Percentiles rank a stretch among this genome's conserved stretches.
Conservation (phyloP, 148 eudicot species). For the Fagopyrum tataricum region DNA sequence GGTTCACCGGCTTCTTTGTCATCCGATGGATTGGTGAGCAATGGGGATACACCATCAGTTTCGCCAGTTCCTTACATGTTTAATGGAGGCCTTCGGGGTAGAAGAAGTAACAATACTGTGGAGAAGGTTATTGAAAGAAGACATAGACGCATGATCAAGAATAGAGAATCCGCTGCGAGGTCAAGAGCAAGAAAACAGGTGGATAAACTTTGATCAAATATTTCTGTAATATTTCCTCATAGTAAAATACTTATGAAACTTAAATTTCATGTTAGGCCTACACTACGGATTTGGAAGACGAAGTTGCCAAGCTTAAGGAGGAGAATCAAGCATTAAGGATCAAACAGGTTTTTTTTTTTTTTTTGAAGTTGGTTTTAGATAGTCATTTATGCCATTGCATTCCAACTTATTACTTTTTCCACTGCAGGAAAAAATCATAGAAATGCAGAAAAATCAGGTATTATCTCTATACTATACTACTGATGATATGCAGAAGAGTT, state of each 20-base stretch:
- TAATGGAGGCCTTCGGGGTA: constrained; percentile 63
- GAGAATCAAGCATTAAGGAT: constrained; percentile 56
- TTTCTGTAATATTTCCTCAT: not conserved
- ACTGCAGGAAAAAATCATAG: constrained; percentile 65
- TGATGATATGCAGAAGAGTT: not conserved
- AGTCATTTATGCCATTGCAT: not conserved
- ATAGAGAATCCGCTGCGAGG: constrained; percentile 92
- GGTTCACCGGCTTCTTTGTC: constrained; percentile 62
- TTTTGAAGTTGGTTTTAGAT: not conserved
- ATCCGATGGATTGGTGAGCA: constrained; percentile 74
- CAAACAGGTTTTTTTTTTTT: constrained; percentile 48
- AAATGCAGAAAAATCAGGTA: constrained; percentile 91
- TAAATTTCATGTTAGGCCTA: constrained; percentile 49
- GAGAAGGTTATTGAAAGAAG: constrained; percentile 94
- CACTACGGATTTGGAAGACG: constrained; percentile 80
- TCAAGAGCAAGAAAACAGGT: constrained; percentile 98
- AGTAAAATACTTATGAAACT: not conserved
- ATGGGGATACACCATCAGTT: constrained; percentile 70
- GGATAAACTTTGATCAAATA: not conserved
- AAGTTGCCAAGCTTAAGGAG: constrained; percentile 73
- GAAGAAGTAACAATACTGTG: constrained; percentile 43
- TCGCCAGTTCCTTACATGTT: constrained; percentile 80
- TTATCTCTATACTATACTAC: not conserved
- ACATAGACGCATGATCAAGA: constrained; percentile 93
- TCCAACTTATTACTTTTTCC: not conserved